phyloP scores from a whole-genome alignment of 2,329 filamentous ascomycete species.

The Eurotiales sp. region DNA sequence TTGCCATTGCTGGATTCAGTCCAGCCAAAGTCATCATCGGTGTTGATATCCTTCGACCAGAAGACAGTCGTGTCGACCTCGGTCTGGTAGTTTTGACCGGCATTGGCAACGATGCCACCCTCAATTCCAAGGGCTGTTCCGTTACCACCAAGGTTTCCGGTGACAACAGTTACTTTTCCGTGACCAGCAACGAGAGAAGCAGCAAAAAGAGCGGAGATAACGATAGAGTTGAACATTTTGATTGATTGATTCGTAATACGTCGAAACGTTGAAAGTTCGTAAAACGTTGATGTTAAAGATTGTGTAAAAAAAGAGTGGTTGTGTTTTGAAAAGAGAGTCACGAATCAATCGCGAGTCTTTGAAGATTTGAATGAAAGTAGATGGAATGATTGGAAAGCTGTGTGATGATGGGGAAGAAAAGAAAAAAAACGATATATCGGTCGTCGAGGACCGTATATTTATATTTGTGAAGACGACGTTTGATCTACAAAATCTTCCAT shows the following conservation, averaged over 20 bases:
- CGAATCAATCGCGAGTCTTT: background rate
- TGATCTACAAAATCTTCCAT: background rate
- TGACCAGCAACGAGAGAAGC: conserved; percentile 1
- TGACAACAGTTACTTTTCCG: conserved; percentile 2
- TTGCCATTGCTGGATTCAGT: conserved; percentile 1
- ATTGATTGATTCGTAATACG: background rate
- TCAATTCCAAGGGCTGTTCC: conserved; percentile 5
- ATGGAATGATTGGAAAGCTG: background rate
- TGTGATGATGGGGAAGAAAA: background rate
- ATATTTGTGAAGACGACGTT: background rate
- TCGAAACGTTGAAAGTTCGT: background rate
- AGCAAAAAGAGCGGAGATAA: conserved; percentile 3
- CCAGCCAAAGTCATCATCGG: conserved; percentile 3
- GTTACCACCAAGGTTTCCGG: conserved; percentile 2
- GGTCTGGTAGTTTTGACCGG: conserved; percentile 5
- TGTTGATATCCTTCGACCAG: conserved; percentile 3
- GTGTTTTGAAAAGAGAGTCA: background rate
- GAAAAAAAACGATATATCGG: background rate
- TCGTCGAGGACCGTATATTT: background rate
- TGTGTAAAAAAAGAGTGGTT: background rate
- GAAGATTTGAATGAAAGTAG: background rate
- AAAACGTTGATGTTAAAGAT: background rate
- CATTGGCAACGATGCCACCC: background rate
- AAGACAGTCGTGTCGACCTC: conserved; percentile 2
- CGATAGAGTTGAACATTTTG: background rate